A percentile compares a stretch with the other conserved stretches of the same genome.
phyloP scores from a whole-genome alignment of 352 stramenopile species.

The Globisporangium mamillatum region DNA sequence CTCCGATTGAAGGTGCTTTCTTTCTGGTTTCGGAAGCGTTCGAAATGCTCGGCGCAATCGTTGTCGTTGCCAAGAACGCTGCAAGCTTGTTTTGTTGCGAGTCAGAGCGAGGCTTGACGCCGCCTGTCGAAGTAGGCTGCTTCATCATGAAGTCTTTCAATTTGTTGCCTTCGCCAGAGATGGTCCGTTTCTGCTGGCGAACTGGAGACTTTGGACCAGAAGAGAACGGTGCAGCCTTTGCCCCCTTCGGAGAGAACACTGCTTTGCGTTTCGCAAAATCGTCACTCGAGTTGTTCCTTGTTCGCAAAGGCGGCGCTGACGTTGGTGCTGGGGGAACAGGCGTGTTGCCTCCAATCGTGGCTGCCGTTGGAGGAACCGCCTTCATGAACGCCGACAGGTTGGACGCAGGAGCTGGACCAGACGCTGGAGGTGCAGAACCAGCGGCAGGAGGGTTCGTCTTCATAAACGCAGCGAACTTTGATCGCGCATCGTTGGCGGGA shows the following conservation, averaged over 20 bases:
- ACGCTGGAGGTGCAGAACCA: constrained; percentile 16
- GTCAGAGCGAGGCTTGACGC: constrained; percentile 47
- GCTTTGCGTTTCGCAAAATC: constrained; percentile 66
- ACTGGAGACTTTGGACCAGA: constrained; percentile 14
- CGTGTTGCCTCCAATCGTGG: constrained; percentile 3
- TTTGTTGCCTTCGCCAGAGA: constrained; percentile 44
- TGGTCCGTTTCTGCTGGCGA: constrained; percentile 6
- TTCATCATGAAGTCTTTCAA: constrained; percentile 80
- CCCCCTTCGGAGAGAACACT: constrained; percentile 46
- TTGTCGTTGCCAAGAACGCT: constrained; percentile 70
- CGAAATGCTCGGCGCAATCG: constrained; percentile 32
- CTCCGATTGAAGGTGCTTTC: constrained; percentile 23
- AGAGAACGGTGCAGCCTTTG: constrained; percentile 19
- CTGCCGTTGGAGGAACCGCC: constrained; percentile 26
- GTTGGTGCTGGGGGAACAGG: constrained; percentile 22
- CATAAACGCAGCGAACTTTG: constrained; percentile 85
- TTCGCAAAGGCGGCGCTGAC: constrained; percentile 24
- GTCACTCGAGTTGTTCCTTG: constrained; percentile 30
- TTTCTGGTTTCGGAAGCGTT: constrained; percentile 13
- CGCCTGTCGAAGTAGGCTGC: constrained; percentile 36
- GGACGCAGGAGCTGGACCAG: constrained; percentile 18
- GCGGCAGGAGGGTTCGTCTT: constrained; percentile 55
- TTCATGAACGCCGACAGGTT: constrained; percentile 30
- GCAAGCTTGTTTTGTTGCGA: constrained; percentile 71
- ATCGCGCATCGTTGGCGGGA: constrained; percentile 35